Evolutionary conservation across 2,329 filamentous ascomycete species (phyloP), one percentile per base, ranked within the genome.

Genomic region (Conoideocrella luteorostrata): DNA sequence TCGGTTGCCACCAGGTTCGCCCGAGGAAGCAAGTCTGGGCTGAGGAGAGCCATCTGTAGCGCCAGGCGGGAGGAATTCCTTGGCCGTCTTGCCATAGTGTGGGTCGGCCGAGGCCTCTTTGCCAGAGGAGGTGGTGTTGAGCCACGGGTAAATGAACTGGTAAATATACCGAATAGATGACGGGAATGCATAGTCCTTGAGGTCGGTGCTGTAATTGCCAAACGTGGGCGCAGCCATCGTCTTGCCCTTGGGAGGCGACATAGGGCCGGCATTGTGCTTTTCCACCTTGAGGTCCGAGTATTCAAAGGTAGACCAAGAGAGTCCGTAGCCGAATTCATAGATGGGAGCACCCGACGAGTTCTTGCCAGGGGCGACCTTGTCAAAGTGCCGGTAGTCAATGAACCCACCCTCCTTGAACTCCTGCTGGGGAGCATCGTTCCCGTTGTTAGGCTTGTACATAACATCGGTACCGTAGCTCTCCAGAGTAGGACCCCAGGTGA

Each of bases 301-400:
- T 43, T 77, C 63, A 57, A 94, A 91, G 3, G 75, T 87, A 1
- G 86, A 88, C 72, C 93, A 94, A 4, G 80, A 86, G 11, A 94
- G 69, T 44, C 88, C 88, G 55, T 77, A 86, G 7, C 88, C 88
- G 53, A 93, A 94, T 57, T 90, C 86, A 63, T 82, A 93, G 50
- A 86, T 77, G 1, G 87, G 86, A 2, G 78, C 77, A 26, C 54
- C 53, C 1, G 45, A 12, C 26, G 54, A 52, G 29, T 59, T 55
- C 41, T 59, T 60, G 41, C 54, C 58, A 4, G 65, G 57, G 3
- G 61, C 66, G n/a, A 63, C 62, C 55, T 74, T 71, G 65, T 94
- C 88, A 41, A 93, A 87, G 51, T 80, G 72, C 22, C 66, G 63
- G 53, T 69, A 68, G 51, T 93, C 88, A 57, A 94, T 89, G 62